Evolutionary conservation across 257 asterid species (phyloP), one percentile per base, ranked within the genome.

Genomic region (Capsicum baccatum): DNA sequence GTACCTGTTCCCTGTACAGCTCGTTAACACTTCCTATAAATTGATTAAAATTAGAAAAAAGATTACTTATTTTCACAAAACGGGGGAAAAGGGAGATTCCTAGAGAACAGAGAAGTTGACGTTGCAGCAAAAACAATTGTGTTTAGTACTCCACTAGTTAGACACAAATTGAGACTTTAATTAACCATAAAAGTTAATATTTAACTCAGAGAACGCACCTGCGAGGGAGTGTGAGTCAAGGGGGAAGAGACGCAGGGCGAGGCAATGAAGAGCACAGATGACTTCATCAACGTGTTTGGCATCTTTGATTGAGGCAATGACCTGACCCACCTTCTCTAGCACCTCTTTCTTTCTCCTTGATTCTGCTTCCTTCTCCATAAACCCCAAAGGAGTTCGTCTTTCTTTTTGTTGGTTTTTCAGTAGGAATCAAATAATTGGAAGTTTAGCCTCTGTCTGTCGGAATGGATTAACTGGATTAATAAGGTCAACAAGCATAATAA

Each of bases 211-310:
- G 78, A 68, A 14, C 26, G 2, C 78, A 68, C 99, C 98, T 85
- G 91, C 86, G 80, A 94, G 13, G 10, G 89, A 87, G 83, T 35
- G 85, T 68, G 92, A 85, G 12, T 91, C 83, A 78, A 92, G 81
- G 42, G 94, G 90, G 89, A 93, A 95, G 67, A 95, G 87, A 81
- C 87, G 86, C 81, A 87, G 89, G 81, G 99, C 94, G 19, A 95
- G 92, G 81, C 97, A 91, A 87, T 91, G 90, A 80, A 95, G 92
- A 86, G 98, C 92, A 60, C 86, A 60, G 79, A 94, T 88, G 67
- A 94, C 92, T 89, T 95, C 90, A 88, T 94, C 99, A 85, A 92
- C 93, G 71, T 91, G 89, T 63, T 86, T 88, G 52, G 96, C 92
- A 33, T 74, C 90, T 71, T 89, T 83, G 78, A 95, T 88, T 80